Evolutionary conservation across 306 rosid species (phyloP).

Genomic region (Ammopiptanthus mongolicus): DNA sequence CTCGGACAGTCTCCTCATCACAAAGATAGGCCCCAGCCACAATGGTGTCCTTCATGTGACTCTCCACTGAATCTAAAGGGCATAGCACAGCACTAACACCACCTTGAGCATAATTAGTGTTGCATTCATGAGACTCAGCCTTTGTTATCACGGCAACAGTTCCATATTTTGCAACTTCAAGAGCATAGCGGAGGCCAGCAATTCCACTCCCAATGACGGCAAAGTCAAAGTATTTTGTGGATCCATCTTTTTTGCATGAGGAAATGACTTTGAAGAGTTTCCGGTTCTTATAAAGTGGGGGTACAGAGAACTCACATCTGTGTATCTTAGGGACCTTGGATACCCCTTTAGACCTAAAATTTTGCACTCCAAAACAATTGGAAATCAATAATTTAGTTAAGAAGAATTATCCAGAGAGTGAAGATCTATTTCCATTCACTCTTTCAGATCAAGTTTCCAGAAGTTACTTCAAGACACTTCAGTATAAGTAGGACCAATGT

Average conservation of each 20-base stretch:
- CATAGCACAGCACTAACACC: slow-evolving; percentile 94
- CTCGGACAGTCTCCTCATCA: slow-evolving; percentile 87
- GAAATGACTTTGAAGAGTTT: slow-evolving; percentile 41
- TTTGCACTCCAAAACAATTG: not conserved
- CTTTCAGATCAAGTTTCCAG: not conserved
- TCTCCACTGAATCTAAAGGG: slow-evolving; percentile 94
- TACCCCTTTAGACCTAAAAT: slow-evolving; percentile 54
- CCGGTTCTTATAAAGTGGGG: slow-evolving; percentile 27
- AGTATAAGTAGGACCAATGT: not conserved
- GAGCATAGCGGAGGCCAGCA: slow-evolving; percentile 93
- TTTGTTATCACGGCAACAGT: slow-evolving; percentile 94
- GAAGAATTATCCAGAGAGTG: not conserved
- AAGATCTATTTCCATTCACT: not conserved
- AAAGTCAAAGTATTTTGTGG: slow-evolving; percentile 76
- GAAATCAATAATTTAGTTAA: not conserved
- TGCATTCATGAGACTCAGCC: slow-evolving; percentile 97
- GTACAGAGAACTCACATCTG: slow-evolving; percentile 30
- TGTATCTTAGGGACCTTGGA: slow-evolving; percentile 48
- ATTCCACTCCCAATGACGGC: slow-evolving; percentile 86
- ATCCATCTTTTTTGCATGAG: slow-evolving; percentile 49
- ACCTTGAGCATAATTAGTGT: slow-evolving; percentile 98
- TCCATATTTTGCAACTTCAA: slow-evolving; percentile 86
- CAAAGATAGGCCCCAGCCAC: slow-evolving; percentile 96
- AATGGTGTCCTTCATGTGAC: slow-evolving; percentile 88
- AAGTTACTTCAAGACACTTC: not conserved